Evolutionary conservation across 495 filamentous ascomycete species (phyloP).

Genomic region (Xylaria bambusicola): DNA sequence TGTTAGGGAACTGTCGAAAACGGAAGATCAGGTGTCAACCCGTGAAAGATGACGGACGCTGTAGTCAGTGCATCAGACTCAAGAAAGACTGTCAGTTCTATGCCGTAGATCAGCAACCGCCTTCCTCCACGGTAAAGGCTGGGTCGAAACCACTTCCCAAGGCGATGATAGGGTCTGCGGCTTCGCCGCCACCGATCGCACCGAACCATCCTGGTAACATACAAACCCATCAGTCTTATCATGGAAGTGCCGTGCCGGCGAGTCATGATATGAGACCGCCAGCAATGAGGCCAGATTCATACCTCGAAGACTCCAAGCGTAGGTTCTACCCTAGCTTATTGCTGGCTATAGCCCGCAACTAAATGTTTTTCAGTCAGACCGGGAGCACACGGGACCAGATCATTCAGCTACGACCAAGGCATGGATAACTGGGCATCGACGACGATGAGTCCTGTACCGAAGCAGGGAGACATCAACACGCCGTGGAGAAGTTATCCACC

Average conservation of each 20-base stretch:
- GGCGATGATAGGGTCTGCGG: slow-evolving; percentile 45
- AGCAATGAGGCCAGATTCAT: slow-evolving; percentile 45
- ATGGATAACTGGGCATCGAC: slow-evolving; percentile 47
- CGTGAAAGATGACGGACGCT: slow-evolving; percentile 76
- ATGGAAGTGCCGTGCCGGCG: slow-evolving; percentile 47
- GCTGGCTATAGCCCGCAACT: slow-evolving; percentile 19
- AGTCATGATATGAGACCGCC: slow-evolving; percentile 51
- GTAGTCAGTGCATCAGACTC: slow-evolving; percentile 92
- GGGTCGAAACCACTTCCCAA: slow-evolving; percentile 41
- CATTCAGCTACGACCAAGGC: slow-evolving; percentile 43
- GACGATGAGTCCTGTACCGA: slow-evolving; percentile 36
- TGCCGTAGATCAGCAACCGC: slow-evolving; percentile 84
- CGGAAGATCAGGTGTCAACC: slow-evolving; percentile 94
- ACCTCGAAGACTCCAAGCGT: slow-evolving; percentile 42
- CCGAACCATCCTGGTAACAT: slow-evolving; percentile 46
- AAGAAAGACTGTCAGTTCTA: slow-evolving; percentile 96
- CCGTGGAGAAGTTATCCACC: slow-evolving; percentile 42
- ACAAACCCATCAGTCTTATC: slow-evolving; percentile 42
- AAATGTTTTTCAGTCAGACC: slow-evolving; percentile 38
- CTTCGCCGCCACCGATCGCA: slow-evolving; percentile 53
- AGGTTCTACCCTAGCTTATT: slow-evolving; percentile 28
- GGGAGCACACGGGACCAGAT: slow-evolving; percentile 32
- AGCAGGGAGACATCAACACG: slow-evolving; percentile 37
- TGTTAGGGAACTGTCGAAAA: slow-evolving; percentile 83
- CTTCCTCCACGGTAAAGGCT: slow-evolving; percentile 42